Evolutionary conservation across 768 basidiomycete genomes (phyloP).

Genomic region (Dendrothele bispora): DNA sequence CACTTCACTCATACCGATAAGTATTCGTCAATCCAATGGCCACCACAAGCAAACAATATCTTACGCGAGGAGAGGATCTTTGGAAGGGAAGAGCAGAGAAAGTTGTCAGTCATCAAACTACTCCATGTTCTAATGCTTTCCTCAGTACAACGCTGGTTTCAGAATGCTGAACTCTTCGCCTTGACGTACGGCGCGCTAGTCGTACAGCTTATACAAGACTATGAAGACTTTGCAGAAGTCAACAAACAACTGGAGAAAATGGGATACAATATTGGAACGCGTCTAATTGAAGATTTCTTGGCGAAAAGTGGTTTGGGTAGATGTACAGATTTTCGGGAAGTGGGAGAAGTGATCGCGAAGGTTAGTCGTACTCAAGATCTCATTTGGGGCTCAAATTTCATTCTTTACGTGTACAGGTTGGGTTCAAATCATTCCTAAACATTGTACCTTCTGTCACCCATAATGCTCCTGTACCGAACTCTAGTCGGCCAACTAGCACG

Average conservation of each 20-base stretch:
- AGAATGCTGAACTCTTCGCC: conserved; percentile 98
- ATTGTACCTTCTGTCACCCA: conserved; percentile 84
- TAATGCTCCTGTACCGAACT: conserved; percentile 46
- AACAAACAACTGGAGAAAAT: conserved; percentile 98
- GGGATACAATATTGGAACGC: conserved; percentile 97
- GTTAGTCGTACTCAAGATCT: conserved; percentile 46
- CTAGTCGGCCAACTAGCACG: conserved; percentile 43
- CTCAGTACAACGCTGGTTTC: conserved; percentile 26
- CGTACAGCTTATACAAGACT: conserved; percentile 97
- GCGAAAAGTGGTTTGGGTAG: conserved; percentile 90
- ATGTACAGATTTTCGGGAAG: conserved; percentile 91
- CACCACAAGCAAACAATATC: conserved; percentile 80
- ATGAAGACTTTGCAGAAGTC: conserved; percentile 94
- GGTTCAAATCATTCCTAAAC: conserved; percentile 97
- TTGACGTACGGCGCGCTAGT: conserved; percentile 97
- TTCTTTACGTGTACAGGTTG: conserved; percentile 69
- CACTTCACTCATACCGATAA: background rate
- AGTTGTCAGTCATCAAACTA: conserved; percentile 58
- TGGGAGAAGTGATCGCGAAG: conserved; percentile 94
- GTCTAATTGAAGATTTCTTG: conserved; percentile 96
- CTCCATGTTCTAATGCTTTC: conserved; percentile 2
- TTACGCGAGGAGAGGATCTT: conserved; percentile 88
- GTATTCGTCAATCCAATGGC: conserved; percentile 58
- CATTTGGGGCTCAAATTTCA: conserved; percentile 1
- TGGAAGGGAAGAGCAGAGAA: conserved; percentile 96